Conservation (phyloP, 2,329 filamentous ascomycete species). For the Exserohilum turcica region DNA sequence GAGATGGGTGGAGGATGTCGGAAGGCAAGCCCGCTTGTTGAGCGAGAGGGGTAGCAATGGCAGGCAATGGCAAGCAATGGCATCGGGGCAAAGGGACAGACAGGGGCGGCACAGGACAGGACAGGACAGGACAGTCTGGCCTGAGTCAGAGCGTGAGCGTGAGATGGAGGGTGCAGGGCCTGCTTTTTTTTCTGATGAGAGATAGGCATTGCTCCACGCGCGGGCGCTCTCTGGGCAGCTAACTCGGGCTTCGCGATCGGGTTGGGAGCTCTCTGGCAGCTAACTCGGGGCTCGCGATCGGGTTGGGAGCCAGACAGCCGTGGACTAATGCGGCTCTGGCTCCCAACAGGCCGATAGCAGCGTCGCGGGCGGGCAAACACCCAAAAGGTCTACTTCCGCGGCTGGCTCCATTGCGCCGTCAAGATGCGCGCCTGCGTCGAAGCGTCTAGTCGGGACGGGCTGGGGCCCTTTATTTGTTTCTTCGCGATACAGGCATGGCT, state of each 20-base stretch:
- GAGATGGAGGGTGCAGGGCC: too few species aligned
- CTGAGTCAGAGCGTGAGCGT: too few species aligned
- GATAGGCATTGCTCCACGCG: too few species aligned
- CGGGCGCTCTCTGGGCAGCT: slow-evolving; percentile 10
- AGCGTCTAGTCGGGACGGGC: neutral
- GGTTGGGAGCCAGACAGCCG: slow-evolving; percentile 24
- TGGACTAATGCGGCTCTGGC: slow-evolving; percentile 29
- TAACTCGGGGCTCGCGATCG: slow-evolving; percentile 4
- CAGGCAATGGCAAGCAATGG: slow-evolving; percentile 14
- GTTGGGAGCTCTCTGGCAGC: too few species aligned
- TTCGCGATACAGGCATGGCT: neutral
- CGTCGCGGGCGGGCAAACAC: slow-evolving; percentile 7
- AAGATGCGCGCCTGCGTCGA: neutral
- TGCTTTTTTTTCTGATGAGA: too few species aligned
- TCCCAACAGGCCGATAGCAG: slow-evolving; percentile 23
- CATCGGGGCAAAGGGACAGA: neutral
- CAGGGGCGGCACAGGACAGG: neutral
- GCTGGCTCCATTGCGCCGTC: neutral
- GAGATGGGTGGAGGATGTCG: slow-evolving; percentile 1
- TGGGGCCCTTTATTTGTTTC: neutral
- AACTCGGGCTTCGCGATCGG: slow-evolving; percentile 3
- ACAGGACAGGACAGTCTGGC: neutral
- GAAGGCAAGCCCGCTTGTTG: neutral
- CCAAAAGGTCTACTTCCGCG: neutral
- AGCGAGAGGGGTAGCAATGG: neutral